A percentile compares a stretch with the other conserved stretches of the same genome.
Conservation (phyloP, 805 yeast genomes). For the Debaryomyces tyrocola region DNA sequence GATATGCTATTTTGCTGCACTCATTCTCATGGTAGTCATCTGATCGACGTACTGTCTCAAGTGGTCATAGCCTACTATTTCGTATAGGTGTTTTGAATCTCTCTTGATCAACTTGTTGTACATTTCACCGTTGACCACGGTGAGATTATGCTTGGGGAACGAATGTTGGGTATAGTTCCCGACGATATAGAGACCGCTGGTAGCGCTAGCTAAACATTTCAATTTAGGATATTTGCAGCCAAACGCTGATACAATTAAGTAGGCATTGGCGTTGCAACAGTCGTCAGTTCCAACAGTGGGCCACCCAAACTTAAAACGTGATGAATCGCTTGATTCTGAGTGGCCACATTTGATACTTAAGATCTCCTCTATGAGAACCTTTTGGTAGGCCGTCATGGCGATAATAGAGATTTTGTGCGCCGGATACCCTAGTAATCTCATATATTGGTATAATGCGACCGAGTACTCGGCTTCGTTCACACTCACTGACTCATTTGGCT, state of each 20-base stretch:
- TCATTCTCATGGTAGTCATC: constrained; percentile 5
- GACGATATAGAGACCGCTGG: not conserved
- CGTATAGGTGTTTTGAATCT: not conserved
- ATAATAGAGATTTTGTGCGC: constrained; percentile 37
- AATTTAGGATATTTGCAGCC: not conserved
- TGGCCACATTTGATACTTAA: not conserved
- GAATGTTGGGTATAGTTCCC: not conserved
- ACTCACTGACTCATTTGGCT: constrained; percentile 1
- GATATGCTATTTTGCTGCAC: not conserved
- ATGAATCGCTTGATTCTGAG: not conserved
- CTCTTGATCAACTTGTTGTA: not conserved
- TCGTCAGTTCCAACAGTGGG: not conserved
- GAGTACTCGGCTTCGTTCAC: constrained; percentile 21
- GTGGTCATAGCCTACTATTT: constrained; percentile 5
- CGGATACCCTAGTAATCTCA: constrained; percentile 47
- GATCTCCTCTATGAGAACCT: constrained; percentile 42
- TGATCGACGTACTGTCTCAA: constrained; percentile 5
- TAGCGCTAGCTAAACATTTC: not conserved
- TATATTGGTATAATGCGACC: constrained; percentile 45
- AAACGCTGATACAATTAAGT: not conserved
- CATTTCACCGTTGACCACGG: not conserved
- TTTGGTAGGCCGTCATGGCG: constrained; percentile 42
- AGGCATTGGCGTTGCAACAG: not conserved
- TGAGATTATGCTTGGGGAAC: not conserved
- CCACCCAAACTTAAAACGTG: not conserved